These are phyloP conservation scores for Neonectria punicea DNA, from an alignment of 2,329 filamentous ascomycete species.

Conservation along the genomic window DNA sequence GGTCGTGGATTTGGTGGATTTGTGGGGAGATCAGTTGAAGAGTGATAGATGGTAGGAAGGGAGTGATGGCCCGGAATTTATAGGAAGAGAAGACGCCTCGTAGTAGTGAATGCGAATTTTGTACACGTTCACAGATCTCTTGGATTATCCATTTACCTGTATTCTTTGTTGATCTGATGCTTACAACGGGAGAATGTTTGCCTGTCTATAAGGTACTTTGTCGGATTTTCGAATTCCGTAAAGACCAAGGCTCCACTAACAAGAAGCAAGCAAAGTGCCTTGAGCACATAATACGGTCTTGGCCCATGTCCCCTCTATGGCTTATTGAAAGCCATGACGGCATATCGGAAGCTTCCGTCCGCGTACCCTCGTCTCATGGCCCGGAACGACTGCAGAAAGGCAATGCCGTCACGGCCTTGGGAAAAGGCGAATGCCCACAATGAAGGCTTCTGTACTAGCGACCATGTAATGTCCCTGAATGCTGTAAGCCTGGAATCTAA, in stretches of 20 bases:
- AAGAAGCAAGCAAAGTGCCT: neutral
- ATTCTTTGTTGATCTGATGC: neutral
- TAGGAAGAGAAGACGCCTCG: neutral
- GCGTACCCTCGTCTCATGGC: slow-evolving; percentile 70
- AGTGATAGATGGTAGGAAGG: neutral
- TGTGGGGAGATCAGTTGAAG: neutral
- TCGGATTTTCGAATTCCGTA: neutral
- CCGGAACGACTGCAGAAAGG: slow-evolving; percentile 69
- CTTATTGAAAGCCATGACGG: slow-evolving; percentile 67
- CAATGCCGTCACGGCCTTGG: slow-evolving; percentile 68
- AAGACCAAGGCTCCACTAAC: too few species aligned
- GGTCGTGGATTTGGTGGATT: neutral
- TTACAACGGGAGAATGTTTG: neutral
- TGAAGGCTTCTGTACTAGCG: slow-evolving; percentile 66
- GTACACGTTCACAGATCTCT: neutral
- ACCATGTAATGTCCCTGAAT: slow-evolving; percentile 70
- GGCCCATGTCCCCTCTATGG: neutral
- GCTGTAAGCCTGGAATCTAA: slow-evolving; percentile 8
- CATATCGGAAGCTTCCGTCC: slow-evolving; percentile 68
- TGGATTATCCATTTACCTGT: neutral
- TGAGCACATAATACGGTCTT: neutral
- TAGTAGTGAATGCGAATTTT: neutral
- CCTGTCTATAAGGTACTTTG: neutral
- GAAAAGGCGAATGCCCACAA: slow-evolving; percentile 70
- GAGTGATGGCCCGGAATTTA: neutral